Base-by-base conservation (phyloP, 257 asterid genomes). In the Fraxinus excelsior region DNA sequence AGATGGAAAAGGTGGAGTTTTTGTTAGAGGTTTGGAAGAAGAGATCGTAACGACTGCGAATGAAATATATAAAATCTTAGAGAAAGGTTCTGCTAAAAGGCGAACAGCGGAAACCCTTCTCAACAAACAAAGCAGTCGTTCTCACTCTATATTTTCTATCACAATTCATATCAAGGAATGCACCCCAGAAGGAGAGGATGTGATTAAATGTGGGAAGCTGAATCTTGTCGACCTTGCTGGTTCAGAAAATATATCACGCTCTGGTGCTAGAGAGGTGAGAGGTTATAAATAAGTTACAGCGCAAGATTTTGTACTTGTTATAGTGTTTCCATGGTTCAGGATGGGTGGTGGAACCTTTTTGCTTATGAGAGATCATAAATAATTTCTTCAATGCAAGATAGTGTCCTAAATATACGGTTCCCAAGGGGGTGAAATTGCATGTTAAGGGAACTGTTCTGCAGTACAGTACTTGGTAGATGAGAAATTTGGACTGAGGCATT, bases 171-270 rank as follows among this genome's bases (percentile, higher is more conserved):
- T 93, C 80, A 96, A 93, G 88, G 99, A 96, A 85, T 85, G 91
- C 73, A 96, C 99, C 71, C 98, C 97, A 67, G 99, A 96, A 83
- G 99, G 99, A 78, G 98, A 96, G 80, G 99, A 96, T 82, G 88
- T 96, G 97, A 91, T 96, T 83, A 96, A 91, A 84, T 90, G 92
- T 79, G 99, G 99, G 84, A 96, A 96, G 90, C 87, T 96, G 79
- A 96, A 96, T 88, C 93, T 96, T 35, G 98, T 96, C 77, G 99
- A 96, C 82, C 97, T 96, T 67, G 99, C 99, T 66, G 99, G 99
- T 76, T 96, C 99, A 13, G 98, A 93, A 86, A 93, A 96, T 81
- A 91, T 96, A 71, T 96, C 99, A 62, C 98, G 99, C 18, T 96
- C 99, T 76, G 99, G 99, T 74, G 99, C 99, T 31, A 88, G 93